A percentile compares a stretch with the other conserved stretches of the same genome.
Evolutionary conservation across 2,329 filamentous ascomycete species (phyloP).

Genomic region (Dothiorella sarmentorum): DNA sequence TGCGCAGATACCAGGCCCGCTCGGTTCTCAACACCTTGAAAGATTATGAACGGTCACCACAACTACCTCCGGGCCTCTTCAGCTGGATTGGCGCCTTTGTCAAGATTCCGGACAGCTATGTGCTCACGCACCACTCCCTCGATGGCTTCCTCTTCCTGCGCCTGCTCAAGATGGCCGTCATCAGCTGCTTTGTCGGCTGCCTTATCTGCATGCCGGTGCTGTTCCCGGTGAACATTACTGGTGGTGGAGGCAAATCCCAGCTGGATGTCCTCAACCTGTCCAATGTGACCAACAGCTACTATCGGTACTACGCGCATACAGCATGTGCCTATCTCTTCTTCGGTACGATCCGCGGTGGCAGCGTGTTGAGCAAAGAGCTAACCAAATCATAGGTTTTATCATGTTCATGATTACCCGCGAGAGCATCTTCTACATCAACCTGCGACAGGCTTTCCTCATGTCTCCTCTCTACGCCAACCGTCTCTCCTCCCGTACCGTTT

Average conservation of each 20-base stretch:
- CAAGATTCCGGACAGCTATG: slow-evolving; percentile 66
- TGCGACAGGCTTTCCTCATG: slow-evolving; percentile 87
- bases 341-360: slow-evolving; percentile 35
- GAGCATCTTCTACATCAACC: slow-evolving; percentile 84
- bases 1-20: slow-evolving; percentile 56
- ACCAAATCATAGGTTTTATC: slow-evolving; percentile 58
- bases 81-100: slow-evolving; percentile 49
- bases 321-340: slow-evolving; percentile 79
- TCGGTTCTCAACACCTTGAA: slow-evolving; percentile 4
- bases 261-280: slow-evolving; percentile 76
- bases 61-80: slow-evolving; percentile 21
- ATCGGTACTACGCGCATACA: slow-evolving; percentile 73
- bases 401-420: slow-evolving; percentile 86
- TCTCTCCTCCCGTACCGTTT: slow-evolving; percentile 83
- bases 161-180: slow-evolving; percentile 60
- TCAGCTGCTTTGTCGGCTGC: slow-evolving; percentile 52
- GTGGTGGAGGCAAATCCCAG: slow-evolving; percentile 60
- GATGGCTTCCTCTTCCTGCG: slow-evolving; percentile 90
- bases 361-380: neutral
- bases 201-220: slow-evolving; percentile 81
- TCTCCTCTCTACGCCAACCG: slow-evolving; percentile 80
- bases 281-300: slow-evolving; percentile 63
- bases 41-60: slow-evolving; percentile 14
- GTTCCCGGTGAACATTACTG: slow-evolving; percentile 85
- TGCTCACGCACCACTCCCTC: slow-evolving; percentile 85